Percentiles rank a stretch among this genome's conserved stretches.
Evolutionary conservation across 768 basidiomycete species (phyloP).

Genomic region (Guyanaporus albipodus): DNA sequence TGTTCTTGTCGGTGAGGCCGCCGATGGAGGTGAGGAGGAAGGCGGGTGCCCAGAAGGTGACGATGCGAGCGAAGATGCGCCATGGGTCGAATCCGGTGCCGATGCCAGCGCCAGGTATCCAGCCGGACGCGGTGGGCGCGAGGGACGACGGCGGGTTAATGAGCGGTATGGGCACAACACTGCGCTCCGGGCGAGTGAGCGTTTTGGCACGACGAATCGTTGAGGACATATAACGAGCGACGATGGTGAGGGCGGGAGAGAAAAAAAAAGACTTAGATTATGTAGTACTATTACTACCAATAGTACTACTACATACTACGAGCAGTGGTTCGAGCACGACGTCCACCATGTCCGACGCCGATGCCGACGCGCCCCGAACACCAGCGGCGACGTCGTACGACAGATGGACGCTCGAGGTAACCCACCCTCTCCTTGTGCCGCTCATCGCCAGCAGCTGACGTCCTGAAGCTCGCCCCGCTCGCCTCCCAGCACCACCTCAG

Average conservation of each 20-base stretch:
- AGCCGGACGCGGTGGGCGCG: slow-evolving; percentile 35
- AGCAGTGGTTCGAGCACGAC: too few relatives aligned
- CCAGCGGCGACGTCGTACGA: too few relatives aligned
- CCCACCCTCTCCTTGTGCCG: too few relatives aligned
- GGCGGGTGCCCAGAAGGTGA: slow-evolving; percentile 91
- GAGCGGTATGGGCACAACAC: slow-evolving; percentile 90
- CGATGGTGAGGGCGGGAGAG: too few relatives aligned
- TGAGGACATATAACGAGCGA: too few relatives aligned
- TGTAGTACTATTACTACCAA: too few relatives aligned
- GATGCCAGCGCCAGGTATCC: slow-evolving; percentile 32
- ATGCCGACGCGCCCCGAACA: neutral
- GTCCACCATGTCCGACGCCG: slow-evolving; percentile 10
- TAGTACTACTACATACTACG: too few relatives aligned
- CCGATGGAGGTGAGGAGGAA: slow-evolving; percentile 69
- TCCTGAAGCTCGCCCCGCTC: slow-evolving; percentile 45
- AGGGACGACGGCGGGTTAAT: slow-evolving; percentile 72
- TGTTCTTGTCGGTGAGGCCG: slow-evolving; percentile 74
- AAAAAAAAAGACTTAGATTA: too few relatives aligned
- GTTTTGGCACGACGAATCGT: slow-evolving; percentile 90
- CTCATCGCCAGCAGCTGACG: slow-evolving; percentile 1
- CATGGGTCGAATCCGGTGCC: slow-evolving; percentile 52
- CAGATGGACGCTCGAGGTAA: slow-evolving; percentile 26
- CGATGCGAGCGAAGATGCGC: slow-evolving; percentile 72
- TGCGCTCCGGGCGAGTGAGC: slow-evolving; percentile 91
- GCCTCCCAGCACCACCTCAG: slow-evolving; percentile 74